phyloP scores from a whole-genome alignment of 2,329 filamentous ascomycete species.

The Sclerotinia trifoliorum region DNA sequence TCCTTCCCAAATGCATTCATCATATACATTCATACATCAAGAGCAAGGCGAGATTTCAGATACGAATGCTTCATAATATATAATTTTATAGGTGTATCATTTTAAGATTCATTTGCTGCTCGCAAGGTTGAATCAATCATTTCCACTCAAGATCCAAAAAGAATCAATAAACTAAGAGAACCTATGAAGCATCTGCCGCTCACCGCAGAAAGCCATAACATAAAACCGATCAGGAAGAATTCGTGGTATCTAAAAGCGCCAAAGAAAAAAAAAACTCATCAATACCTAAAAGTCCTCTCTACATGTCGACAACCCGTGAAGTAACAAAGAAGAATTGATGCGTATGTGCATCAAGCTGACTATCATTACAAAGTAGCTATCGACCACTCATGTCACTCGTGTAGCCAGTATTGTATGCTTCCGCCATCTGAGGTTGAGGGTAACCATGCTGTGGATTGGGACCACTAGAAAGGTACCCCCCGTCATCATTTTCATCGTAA shows the following conservation, averaged over 20 bases:
- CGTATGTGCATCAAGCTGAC: not conserved
- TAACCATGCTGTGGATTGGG: conserved; percentile 39
- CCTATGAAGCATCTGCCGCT: not conserved
- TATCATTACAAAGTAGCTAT: conserved; percentile 24
- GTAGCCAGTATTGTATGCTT: conserved; percentile 37
- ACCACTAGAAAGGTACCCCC: conserved; percentile 58
- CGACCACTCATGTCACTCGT: conserved; percentile 38
- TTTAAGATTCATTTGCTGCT: not conserved
- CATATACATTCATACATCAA: not conserved
- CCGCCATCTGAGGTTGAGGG: conserved; percentile 35
- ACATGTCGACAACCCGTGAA: conserved; percentile 15
- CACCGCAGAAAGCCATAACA: conserved; percentile 12
- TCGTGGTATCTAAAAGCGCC: conserved; percentile 39
- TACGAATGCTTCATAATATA: not conserved
- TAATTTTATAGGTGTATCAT: not conserved
- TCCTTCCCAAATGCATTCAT: not conserved
- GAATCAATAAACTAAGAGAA: not conserved
- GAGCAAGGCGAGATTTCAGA: not conserved
- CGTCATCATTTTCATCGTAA: conserved; percentile 71
- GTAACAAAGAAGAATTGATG: conserved; percentile 20
- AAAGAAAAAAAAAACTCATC: conserved; percentile 21
- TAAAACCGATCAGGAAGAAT: conserved; percentile 26
- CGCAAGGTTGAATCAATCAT: not conserved
- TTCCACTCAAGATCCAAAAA: not conserved
- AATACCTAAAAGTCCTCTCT: conserved; percentile 17